Conservation (phyloP, 495 filamentous ascomycete genomes). For the Penicillium robsamsonii region DNA sequence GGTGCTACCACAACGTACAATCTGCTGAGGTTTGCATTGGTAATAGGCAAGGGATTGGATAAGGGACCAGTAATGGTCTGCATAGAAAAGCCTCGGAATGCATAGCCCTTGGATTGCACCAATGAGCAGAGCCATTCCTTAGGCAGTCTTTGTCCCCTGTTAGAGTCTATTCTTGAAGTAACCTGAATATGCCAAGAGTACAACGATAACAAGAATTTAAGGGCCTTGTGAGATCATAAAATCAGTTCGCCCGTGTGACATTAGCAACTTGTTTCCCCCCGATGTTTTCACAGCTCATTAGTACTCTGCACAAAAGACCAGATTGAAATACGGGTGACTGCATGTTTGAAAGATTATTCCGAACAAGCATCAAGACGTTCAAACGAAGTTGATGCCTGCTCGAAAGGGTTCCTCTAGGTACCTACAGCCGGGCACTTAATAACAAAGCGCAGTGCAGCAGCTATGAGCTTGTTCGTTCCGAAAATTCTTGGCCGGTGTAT, state of each 20-base stretch:
- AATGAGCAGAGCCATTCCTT: not conserved
- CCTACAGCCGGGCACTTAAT: not conserved
- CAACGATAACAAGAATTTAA: not conserved
- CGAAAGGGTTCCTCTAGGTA: not conserved
- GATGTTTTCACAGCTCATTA: constrained; percentile 1
- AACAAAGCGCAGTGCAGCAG: not conserved
- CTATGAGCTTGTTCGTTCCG: not conserved
- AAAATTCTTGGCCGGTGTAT: not conserved
- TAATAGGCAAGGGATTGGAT: not conserved
- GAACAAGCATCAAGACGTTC: not conserved
- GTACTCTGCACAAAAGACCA: not conserved
- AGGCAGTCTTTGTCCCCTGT: not conserved
- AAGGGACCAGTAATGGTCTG: not conserved
- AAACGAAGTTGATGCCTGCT: not conserved
- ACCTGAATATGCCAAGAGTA: not conserved
- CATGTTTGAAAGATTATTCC: not conserved
- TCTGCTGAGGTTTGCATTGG: not conserved
- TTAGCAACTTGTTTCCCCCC: constrained; percentile 1
- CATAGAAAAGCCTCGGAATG: not conserved
- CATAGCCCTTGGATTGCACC: not conserved
- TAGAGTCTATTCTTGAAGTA: not conserved
- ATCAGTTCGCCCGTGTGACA: constrained; percentile 1
- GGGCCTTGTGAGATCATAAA: not conserved
- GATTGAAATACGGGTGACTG: constrained; percentile 1
- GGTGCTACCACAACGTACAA: constrained; percentile 1